Conservation (phyloP, 2,329 filamentous ascomycete genomes). For the Nigrograna mackinnonii region DNA sequence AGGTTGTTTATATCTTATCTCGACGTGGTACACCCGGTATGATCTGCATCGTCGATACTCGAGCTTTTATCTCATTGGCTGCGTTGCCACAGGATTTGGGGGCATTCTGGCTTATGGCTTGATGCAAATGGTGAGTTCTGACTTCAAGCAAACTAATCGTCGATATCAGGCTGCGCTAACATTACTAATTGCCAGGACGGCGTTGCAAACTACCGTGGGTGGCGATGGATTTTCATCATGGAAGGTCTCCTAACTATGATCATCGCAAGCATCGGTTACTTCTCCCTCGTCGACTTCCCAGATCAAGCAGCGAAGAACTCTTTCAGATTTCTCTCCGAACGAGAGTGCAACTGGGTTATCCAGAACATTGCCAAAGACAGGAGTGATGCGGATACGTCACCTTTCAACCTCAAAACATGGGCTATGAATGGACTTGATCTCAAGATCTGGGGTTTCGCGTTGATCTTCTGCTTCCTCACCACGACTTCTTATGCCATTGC, state of each 20-base stretch:
- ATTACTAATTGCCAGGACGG: no score
- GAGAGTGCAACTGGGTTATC: slow-evolving; percentile 54
- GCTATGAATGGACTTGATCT: slow-evolving; percentile 51
- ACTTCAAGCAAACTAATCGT: slow-evolving; percentile 24
- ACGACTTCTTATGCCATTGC: slow-evolving; percentile 76
- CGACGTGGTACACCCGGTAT: slow-evolving; percentile 50
- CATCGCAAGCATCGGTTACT: slow-evolving; percentile 36
- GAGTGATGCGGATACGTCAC: slow-evolving; percentile 53
- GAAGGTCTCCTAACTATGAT: slow-evolving; percentile 46
- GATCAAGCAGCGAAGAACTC: slow-evolving; percentile 42
- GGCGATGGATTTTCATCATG: slow-evolving; percentile 59
- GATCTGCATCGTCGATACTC: slow-evolving; percentile 54
- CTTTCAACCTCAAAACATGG: slow-evolving; percentile 53
- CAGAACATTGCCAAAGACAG: slow-evolving; percentile 57
- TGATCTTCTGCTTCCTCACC: slow-evolving; percentile 50
- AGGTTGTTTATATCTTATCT: slow-evolving; percentile 14
- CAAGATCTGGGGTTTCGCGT: slow-evolving; percentile 51
- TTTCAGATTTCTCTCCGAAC: slow-evolving; percentile 49
- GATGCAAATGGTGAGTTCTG: slow-evolving; percentile 35
- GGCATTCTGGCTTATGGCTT: slow-evolving; percentile 52
- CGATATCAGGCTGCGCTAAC: not conserved
- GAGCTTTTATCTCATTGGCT: slow-evolving; percentile 54
- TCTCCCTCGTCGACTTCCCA: slow-evolving; percentile 67
- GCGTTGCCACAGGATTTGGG: slow-evolving; percentile 53
- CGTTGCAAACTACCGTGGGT: no score